These are phyloP conservation scores for Fusarium sp. DNA, from an alignment of 2,329 filamentous ascomycete genomes.

Conservation along the genomic window DNA sequence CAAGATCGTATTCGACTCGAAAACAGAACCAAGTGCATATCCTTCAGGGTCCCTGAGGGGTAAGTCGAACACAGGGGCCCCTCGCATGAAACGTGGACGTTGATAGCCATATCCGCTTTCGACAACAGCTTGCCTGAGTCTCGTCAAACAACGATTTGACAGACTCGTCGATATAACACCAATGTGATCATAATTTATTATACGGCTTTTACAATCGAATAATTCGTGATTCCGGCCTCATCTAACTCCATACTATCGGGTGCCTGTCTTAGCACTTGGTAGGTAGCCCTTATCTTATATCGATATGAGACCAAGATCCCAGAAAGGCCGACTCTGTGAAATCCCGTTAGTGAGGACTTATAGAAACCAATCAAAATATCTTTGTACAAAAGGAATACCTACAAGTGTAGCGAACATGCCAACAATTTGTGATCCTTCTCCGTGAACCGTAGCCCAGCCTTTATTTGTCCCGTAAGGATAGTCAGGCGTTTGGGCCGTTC, in stretches of 20 bases:
- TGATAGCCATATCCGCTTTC: rapidly evolving
- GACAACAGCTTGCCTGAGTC: rapidly evolving
- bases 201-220: background rate
- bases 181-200: rapidly evolving
- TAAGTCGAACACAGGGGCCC: rapidly evolving
- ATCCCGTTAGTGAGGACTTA: rapidly evolving
- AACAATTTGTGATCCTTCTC: too few species aligned
- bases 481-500: background rate
- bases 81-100: background rate
- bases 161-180: rapidly evolving
- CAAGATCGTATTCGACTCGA: background rate
- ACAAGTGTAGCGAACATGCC: background rate
- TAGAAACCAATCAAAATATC: rapidly evolving
- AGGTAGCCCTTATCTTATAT: background rate
- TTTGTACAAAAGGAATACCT: rapidly evolving
- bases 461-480: background rate
- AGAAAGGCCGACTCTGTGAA: background rate
- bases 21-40: background rate
- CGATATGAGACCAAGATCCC: background rate
- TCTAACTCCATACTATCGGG: background rate
- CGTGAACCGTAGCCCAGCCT: background rate
- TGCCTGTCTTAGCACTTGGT: rapidly evolving
- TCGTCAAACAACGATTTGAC: background rate
- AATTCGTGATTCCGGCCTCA: rapidly evolving
- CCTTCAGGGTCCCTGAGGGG: rapidly evolving